These are phyloP conservation scores for Monosporascus sp. DNA, from an alignment of 2,329 filamentous ascomycete species.

Conservation along the genomic window DNA sequence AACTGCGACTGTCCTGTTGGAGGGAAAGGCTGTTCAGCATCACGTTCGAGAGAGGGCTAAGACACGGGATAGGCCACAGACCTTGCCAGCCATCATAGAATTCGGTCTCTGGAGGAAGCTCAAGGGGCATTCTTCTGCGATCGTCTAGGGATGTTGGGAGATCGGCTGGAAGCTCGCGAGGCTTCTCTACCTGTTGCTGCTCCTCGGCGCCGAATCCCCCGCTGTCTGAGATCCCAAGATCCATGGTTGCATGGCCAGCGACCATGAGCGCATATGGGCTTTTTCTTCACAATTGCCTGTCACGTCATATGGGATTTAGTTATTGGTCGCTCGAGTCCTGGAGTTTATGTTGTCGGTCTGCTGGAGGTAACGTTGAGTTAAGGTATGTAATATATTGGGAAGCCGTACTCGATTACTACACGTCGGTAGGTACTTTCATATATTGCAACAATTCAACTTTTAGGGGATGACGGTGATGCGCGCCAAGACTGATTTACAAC, in stretches of 20 bases:
- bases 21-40: constrained; percentile 1
- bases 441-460: no score
- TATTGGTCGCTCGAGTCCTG: no score
- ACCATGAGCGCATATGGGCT: constrained; percentile 15
- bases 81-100: constrained; percentile 99
- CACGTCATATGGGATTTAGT: no score
- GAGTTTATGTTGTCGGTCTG: no score
- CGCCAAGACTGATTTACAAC: no score
- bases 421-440: no score
- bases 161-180: constrained; percentile 66
- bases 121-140: constrained; percentile 62
- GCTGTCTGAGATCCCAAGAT: constrained; percentile 48
- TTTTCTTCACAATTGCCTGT: neutral
- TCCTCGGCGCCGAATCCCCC: constrained; percentile 37
- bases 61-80: constrained; percentile 26
- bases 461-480: no score
- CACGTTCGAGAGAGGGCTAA: constrained; percentile 9
- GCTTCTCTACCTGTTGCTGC: constrained; percentile 29
- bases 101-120: constrained; percentile 77
- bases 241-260: constrained; percentile 46
- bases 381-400: no score
- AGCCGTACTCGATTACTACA: no score
- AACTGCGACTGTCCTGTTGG: constrained; percentile 86
- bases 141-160: constrained; percentile 90
- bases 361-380: no score